Percentiles rank a stretch among this genome's conserved stretches.
These are phyloP conservation scores for Tardiomyces depauwii DNA, from an alignment of 1,139 yeast species.

Conservation along the genomic window DNA sequence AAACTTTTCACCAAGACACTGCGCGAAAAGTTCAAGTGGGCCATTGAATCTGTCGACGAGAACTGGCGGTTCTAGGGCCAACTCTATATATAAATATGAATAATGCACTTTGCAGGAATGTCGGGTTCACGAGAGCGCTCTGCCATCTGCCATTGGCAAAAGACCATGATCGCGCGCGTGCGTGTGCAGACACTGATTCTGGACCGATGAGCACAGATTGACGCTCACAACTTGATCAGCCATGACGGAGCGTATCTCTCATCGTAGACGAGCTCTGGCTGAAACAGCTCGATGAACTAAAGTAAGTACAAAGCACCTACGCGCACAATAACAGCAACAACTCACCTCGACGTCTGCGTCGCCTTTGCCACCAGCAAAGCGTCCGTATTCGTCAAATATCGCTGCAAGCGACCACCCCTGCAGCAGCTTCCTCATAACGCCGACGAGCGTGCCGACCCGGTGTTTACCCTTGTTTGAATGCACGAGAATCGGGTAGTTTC, in stretches of 20 bases:
- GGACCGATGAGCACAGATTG: too few species aligned
- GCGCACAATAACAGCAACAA: background rate
- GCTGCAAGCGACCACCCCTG: constrained; percentile 95
- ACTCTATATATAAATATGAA: background rate
- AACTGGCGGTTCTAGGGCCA: constrained; percentile 62
- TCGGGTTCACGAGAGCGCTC: too few species aligned
- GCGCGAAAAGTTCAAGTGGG: constrained; percentile 92
- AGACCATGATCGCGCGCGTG: too few species aligned
- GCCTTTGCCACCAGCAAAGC: constrained; percentile 88
- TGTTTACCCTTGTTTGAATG: constrained; percentile 96
- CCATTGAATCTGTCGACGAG: constrained; percentile 80
- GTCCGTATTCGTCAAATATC: constrained; percentile 84
- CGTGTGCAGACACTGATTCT: too few species aligned
- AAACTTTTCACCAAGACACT: constrained; percentile 83
- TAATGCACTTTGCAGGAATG: too few species aligned
- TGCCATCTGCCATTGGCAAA: too few species aligned
- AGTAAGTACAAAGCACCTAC: background rate
- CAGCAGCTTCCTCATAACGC: constrained; percentile 68
- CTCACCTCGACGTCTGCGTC: constrained; percentile 53
- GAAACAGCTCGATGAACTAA: constrained; percentile 13
- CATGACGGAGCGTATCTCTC: background rate
- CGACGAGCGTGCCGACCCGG: constrained; percentile 84
- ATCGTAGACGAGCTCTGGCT: constrained; percentile 6
- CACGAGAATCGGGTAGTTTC: constrained; percentile 74
- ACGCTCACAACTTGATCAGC: background rate